phyloP scores from a whole-genome alignment of 805 yeast genomes.

The Priceomyces medius region DNA sequence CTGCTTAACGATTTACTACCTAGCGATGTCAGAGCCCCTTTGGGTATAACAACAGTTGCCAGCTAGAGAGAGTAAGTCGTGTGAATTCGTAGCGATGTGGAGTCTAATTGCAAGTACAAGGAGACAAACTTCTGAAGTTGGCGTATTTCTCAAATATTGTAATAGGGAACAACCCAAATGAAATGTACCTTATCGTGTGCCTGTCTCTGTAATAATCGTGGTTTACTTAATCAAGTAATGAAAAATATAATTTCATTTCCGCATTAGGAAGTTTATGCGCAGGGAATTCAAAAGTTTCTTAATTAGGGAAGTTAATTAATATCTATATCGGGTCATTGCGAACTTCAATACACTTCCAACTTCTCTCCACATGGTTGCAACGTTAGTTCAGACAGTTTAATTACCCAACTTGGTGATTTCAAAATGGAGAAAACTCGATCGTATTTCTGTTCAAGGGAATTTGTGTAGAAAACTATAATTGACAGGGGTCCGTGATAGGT shows the following conservation, averaged over 20 bases:
- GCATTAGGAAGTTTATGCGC: neutral
- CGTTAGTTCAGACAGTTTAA: neutral
- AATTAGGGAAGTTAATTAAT: conserved; percentile 10
- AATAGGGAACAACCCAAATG: no score
- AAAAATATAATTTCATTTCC: neutral
- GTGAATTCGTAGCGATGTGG: no score
- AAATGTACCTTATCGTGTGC: no score
- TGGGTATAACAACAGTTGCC: no score
- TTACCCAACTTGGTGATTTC: conserved; percentile 6
- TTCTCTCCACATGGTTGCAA: conserved; percentile 2
- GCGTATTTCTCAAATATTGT: no score
- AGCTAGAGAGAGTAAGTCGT: no score
- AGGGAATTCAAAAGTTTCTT: conserved; percentile 9
- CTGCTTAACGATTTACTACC: no score
- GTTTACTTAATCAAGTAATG: neutral
- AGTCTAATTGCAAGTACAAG: no score
- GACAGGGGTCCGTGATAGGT: conserved; percentile 1
- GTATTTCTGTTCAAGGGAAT: conserved; percentile 11
- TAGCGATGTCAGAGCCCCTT: no score
- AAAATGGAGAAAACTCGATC: conserved; percentile 3
- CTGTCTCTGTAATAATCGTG: no score
- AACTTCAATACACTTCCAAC: neutral
- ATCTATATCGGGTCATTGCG: conserved; percentile 1
- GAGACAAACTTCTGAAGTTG: no score
- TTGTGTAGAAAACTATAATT: neutral